These are phyloP conservation scores for Penicillium herquei DNA, from an alignment of 495 filamentous ascomycete genomes.

Conservation along the genomic window DNA sequence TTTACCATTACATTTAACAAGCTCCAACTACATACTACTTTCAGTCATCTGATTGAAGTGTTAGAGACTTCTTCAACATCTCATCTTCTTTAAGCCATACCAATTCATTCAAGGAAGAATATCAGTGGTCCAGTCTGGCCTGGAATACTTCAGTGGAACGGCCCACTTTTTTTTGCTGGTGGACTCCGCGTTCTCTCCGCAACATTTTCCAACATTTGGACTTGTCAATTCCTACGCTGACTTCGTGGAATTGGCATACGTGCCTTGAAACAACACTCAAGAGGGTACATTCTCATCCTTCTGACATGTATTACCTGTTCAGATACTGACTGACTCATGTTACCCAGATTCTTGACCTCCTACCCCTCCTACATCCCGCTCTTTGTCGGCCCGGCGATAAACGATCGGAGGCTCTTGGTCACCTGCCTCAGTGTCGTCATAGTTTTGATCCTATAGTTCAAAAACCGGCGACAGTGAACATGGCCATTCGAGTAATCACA, in stretches of 20 bases:
- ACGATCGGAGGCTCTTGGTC: not conserved
- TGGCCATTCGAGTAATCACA: slow-evolving; percentile 23
- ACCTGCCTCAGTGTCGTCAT: not conserved
- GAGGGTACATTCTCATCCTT: not conserved
- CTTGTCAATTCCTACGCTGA: not conserved
- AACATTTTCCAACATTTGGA: not conserved
- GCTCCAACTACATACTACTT: too few relatives aligned
- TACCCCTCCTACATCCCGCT: slow-evolving; percentile 5
- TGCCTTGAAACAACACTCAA: too few relatives aligned
- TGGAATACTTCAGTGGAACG: too few relatives aligned
- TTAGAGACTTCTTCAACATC: too few relatives aligned
- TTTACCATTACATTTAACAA: too few relatives aligned
- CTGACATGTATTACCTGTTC: not conserved
- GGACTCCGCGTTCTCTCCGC: slow-evolving; percentile 4
- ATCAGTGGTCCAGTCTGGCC: too few relatives aligned
- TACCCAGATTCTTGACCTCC: not conserved
- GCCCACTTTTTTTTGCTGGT: slow-evolving; percentile 2
- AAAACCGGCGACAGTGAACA: slow-evolving; percentile 15
- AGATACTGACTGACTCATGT: not conserved
- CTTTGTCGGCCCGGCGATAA: not conserved
- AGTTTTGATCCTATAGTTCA: too few relatives aligned
- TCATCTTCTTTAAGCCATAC: too few relatives aligned
- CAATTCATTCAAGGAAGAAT: too few relatives aligned
- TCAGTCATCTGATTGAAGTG: too few relatives aligned
- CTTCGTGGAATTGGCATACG: too few relatives aligned